phyloP scores from a whole-genome alignment of 2,329 filamentous ascomycete species.

The Ophiocordyceps camponoti-floridani region DNA sequence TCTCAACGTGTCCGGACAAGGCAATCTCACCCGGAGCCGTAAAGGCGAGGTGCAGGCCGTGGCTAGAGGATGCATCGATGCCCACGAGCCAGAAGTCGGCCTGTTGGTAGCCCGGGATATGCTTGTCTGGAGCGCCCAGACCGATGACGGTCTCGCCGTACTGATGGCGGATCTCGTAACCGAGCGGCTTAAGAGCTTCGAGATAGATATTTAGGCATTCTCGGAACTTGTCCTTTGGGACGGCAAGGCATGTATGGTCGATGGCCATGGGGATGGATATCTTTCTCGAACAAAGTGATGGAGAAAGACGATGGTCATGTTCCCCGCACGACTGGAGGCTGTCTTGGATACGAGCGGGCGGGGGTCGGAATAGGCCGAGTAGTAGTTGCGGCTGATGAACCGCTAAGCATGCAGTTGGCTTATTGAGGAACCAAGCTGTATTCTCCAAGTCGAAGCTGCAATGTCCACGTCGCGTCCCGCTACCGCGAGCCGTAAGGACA shows the following conservation, averaged over 20 bases:
- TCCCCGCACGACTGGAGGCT: no score
- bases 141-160: constrained; percentile 13
- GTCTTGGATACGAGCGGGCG: no score
- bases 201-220: constrained; percentile 15
- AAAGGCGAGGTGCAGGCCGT: constrained; percentile 12
- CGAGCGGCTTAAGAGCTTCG: constrained; percentile 16
- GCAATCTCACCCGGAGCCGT: constrained; percentile 9
- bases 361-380: no score
- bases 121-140: constrained; percentile 9
- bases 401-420: no score
- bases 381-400: no score
- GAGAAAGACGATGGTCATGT: no score
- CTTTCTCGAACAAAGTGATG: no score
- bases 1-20: no score
- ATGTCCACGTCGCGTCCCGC: no score
- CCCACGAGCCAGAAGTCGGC: background rate
- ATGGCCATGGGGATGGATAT: constrained; percentile 11
- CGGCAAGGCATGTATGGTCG: constrained; percentile 14
- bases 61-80: background rate
- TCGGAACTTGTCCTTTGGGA: constrained; percentile 11
- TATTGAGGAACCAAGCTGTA: no score
- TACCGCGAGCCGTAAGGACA: no score
- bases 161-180: constrained; percentile 13
- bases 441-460: no score
- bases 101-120: background rate